These are phyloP conservation scores for Ceratocystis variospora DNA, from an alignment of 2,329 filamentous ascomycete species.

Conservation along the genomic window DNA sequence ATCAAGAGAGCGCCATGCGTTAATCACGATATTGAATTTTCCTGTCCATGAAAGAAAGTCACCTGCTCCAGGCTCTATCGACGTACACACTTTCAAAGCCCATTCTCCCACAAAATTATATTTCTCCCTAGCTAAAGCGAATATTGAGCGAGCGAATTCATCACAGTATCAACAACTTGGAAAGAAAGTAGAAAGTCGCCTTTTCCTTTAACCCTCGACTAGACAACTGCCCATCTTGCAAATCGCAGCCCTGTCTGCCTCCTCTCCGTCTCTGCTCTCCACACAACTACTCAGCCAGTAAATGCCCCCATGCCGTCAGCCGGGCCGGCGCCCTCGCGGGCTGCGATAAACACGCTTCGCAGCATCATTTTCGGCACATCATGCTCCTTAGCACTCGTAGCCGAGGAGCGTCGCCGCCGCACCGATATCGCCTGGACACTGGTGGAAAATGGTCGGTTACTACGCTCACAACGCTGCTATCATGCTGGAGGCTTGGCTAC, in stretches of 20 bases:
- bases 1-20: slow-evolving; percentile 1
- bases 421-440: slow-evolving; percentile 38
- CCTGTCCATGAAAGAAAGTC: neutral
- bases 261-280: neutral
- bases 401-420: slow-evolving; percentile 43
- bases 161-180: neutral
- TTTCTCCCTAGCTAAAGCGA: no score
- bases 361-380: slow-evolving; percentile 44
- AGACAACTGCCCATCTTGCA: neutral
- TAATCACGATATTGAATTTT: slow-evolving; percentile 1
- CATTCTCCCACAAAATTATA: no score
- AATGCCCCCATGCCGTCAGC: slow-evolving; percentile 31
- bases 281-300: neutral
- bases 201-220: neutral
- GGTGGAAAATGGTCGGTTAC: slow-evolving; percentile 34
- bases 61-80: no score
- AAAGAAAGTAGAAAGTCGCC: neutral
- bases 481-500: slow-evolving; percentile 18
- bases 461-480: slow-evolving; percentile 20
- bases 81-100: no score
- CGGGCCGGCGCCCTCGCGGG: slow-evolving; percentile 40
- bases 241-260: neutral
- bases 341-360: slow-evolving; percentile 41
- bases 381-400: slow-evolving; percentile 40
- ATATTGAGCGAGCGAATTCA: no score